Evolutionary conservation across 1,284 basidiomycete genomes (phyloP).

Genomic region (Tranzscheliella williamsii): DNA sequence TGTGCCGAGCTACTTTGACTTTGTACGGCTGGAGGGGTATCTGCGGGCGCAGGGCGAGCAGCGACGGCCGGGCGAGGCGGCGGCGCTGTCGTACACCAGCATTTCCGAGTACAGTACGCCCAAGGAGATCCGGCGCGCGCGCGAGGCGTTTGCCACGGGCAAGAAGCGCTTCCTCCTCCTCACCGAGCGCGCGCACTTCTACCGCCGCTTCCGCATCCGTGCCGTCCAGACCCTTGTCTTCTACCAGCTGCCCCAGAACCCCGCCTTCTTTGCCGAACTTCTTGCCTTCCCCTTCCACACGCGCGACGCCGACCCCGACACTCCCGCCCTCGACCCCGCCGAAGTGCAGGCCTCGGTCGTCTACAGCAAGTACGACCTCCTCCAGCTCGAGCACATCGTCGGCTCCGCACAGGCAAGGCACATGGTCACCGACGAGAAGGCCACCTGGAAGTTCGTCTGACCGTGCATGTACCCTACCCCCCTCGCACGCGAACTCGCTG

Average conservation of each 20-base stretch:
- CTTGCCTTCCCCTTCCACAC: slow-evolving; percentile 76
- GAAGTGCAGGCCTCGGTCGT: slow-evolving; percentile 68
- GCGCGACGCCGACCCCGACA: slow-evolving; percentile 10
- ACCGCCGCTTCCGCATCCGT: slow-evolving; percentile 72
- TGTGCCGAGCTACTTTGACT: slow-evolving; percentile 94
- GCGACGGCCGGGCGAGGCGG: slow-evolving; percentile 42
- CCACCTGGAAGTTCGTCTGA: slow-evolving; percentile 51
- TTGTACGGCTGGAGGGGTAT: slow-evolving; percentile 84
- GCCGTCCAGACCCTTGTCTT: slow-evolving; percentile 90
- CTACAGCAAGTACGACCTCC: slow-evolving; percentile 85
- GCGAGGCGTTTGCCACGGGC: slow-evolving; percentile 88
- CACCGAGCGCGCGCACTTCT: slow-evolving; percentile 97
- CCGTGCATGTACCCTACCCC: background rate
- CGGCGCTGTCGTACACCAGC: slow-evolving; percentile 67
- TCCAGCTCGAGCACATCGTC: slow-evolving; percentile 79
- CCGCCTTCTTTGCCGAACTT: slow-evolving; percentile 87
- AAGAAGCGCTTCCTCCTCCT: slow-evolving; percentile 84
- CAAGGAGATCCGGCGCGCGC: slow-evolving; percentile 87
- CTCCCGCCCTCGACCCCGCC: slow-evolving; percentile 70
- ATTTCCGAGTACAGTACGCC: slow-evolving; percentile 95
- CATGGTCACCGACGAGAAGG: slow-evolving; percentile 45
- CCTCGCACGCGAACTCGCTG: background rate
- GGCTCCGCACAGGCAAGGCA: slow-evolving; percentile 57
- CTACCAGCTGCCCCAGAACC: slow-evolving; percentile 86
- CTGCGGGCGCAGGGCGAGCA: slow-evolving; percentile 67